These are phyloP conservation scores for Phyllosticta citribraziliensis DNA, from an alignment of 2,329 filamentous ascomycete genomes.

Conservation along the genomic window DNA sequence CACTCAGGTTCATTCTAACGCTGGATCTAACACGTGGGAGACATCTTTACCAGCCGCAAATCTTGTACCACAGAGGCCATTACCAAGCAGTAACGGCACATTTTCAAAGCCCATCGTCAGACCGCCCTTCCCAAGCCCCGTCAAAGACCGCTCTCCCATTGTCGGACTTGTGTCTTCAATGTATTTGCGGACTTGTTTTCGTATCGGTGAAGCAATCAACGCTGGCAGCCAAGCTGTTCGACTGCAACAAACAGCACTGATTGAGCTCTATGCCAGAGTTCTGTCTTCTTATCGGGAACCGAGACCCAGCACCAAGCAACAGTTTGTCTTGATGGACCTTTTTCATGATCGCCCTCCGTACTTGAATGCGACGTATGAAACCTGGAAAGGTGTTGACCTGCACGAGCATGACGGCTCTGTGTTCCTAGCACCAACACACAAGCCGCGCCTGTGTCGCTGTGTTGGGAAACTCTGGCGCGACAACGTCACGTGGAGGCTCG, in stretches of 20 bases:
- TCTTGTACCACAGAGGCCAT: background rate
- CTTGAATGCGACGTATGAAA: slow-evolving; percentile 36
- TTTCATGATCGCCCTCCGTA: slow-evolving; percentile 50
- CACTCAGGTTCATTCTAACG: background rate
- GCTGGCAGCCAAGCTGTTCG: slow-evolving; percentile 38
- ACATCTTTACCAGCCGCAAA: background rate
- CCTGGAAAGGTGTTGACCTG: slow-evolving; percentile 37
- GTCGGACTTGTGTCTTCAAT: slow-evolving; percentile 40
- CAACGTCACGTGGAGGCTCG: slow-evolving; percentile 33
- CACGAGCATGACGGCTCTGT: slow-evolving; percentile 33
- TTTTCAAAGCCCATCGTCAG: slow-evolving; percentile 39
- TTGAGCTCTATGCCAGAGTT: slow-evolving; percentile 57
- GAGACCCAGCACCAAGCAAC: slow-evolving; percentile 37
- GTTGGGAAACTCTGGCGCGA: slow-evolving; percentile 40
- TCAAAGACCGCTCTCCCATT: slow-evolving; percentile 45
- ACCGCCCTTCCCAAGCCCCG: slow-evolving; percentile 39
- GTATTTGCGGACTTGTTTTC: slow-evolving; percentile 52
- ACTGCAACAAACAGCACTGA: slow-evolving; percentile 38
- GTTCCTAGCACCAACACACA: slow-evolving; percentile 30
- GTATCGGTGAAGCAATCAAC: slow-evolving; percentile 50
- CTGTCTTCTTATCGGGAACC: slow-evolving; percentile 45
- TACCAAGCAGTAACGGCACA: background rate
- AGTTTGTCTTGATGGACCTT: slow-evolving; percentile 55
- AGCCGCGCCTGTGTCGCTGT: slow-evolving; percentile 35
- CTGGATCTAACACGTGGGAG: background rate